Evolutionary conservation across 148 eudicot species (phyloP).

Genomic region (Pharnaceum exiguum): DNA sequence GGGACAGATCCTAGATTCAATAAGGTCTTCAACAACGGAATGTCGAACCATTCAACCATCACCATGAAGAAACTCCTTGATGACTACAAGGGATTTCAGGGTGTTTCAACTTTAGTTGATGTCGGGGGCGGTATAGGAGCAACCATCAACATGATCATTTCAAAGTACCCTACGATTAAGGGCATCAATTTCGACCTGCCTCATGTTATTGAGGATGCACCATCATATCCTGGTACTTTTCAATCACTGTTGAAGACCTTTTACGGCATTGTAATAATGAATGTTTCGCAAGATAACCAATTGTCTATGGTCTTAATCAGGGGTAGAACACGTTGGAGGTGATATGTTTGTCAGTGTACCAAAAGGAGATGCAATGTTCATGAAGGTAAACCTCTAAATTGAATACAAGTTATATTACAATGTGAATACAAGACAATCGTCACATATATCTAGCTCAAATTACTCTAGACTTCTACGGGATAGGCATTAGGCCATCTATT

Average conservation of each 20-base stretch:
- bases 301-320: constrained; percentile 16
- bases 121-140: constrained; percentile 92
- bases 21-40: constrained; percentile 75
- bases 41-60: constrained; percentile 80
- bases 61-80: constrained; percentile 75
- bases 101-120: constrained; percentile 55
- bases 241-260: neutral
- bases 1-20: constrained; percentile 77
- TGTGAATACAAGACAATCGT: too few species aligned
- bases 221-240: constrained; percentile 49
- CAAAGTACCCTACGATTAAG: constrained; percentile 65
- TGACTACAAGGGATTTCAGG: constrained; percentile 62
- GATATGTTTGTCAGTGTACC: constrained; percentile 92
- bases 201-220: constrained; percentile 78
- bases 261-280: neutral
- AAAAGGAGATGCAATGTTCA: constrained; percentile 80
- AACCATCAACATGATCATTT: constrained; percentile 62
- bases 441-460: too few species aligned
- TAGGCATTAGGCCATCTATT: too few species aligned
- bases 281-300: neutral
- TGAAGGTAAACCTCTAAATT: constrained; percentile 52
- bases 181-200: constrained; percentile 86
- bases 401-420: neutral
- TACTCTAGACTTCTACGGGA: too few species aligned
- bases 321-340: constrained; percentile 86